These are phyloP conservation scores for Malus hybrid DNA, from an alignment of 331 rosid species.

Conservation along the genomic window DNA sequence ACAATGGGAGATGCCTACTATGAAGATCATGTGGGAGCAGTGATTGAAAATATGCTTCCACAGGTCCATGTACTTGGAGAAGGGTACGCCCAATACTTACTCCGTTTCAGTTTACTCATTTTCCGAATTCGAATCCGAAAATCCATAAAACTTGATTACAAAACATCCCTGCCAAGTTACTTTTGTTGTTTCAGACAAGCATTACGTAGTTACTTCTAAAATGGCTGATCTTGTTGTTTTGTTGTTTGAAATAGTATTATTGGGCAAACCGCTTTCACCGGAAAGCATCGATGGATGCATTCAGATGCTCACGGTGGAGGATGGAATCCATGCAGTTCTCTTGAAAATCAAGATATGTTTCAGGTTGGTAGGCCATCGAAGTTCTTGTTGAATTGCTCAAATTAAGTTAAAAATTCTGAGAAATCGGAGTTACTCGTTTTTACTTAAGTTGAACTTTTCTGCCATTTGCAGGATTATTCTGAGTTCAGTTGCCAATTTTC, in stretches of 20 bases:
- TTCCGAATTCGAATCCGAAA: not conserved
- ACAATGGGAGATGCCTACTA: conserved; percentile 54
- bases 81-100: conserved; percentile 47
- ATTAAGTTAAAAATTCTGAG: not conserved
- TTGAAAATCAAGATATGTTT: conserved; percentile 12
- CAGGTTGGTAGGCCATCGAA: conserved; percentile 22
- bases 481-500: conserved; percentile 46
- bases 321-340: conserved; percentile 28
- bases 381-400: not conserved
- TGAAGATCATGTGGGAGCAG: conserved; percentile 47
- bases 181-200: not conserved
- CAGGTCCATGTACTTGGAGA: conserved; percentile 61
- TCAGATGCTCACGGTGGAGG: conserved; percentile 35
- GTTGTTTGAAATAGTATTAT: conserved; percentile 37
- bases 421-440: not conserved
- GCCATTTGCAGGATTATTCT: conserved; percentile 42
- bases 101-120: not conserved
- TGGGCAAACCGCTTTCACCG: conserved; percentile 70
- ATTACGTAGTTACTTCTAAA: not conserved
- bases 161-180: not conserved
- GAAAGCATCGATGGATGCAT: conserved; percentile 60
- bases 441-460: not conserved
- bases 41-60: conserved; percentile 40
- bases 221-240: conserved; percentile 14
- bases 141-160: not conserved